These are phyloP conservation scores for Debaryomycetaceae sp. DNA, from an alignment of 1,139 yeast genomes.

Conservation along the genomic window DNA sequence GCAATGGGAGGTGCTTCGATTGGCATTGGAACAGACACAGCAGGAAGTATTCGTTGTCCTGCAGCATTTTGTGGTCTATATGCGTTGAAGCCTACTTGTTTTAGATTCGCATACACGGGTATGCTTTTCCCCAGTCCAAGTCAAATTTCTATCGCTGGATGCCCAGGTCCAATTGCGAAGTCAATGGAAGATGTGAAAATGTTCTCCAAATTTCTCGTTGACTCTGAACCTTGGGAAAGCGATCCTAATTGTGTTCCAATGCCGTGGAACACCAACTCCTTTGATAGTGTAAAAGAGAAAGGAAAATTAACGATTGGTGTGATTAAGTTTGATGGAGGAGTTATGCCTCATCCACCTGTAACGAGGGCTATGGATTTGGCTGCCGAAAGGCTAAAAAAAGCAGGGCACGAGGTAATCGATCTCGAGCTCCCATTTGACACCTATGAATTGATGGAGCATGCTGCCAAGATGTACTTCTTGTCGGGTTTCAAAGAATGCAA, in stretches of 20 bases:
- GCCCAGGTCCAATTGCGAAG: constrained; percentile 21
- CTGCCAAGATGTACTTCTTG: constrained; percentile 9
- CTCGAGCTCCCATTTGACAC: constrained; percentile 9
- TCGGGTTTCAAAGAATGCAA: constrained; percentile 13
- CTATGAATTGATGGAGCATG: constrained; percentile 5
- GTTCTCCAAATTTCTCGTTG: constrained; percentile 17
- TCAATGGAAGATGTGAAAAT: constrained; percentile 19
- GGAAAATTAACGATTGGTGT: constrained; percentile 1
- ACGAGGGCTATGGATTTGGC: constrained; percentile 11
- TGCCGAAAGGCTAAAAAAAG: constrained; percentile 6
- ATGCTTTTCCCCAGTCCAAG: constrained; percentile 16
- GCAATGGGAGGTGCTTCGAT: constrained; percentile 21
- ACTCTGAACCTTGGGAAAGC: constrained; percentile 13
- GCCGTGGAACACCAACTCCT: constrained; percentile 9
- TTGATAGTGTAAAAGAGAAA: neutral
- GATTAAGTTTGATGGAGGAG: constrained; percentile 7
- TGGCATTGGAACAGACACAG: constrained; percentile 29
- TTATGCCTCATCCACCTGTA: constrained; percentile 16
- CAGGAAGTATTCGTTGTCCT: constrained; percentile 27
- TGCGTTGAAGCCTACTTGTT: constrained; percentile 20
- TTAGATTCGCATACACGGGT: constrained; percentile 11
- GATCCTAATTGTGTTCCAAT: constrained; percentile 13
- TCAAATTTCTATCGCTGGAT: constrained; percentile 10
- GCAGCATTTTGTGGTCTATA: constrained; percentile 25
- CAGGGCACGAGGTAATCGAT: constrained; percentile 16